Evolutionary conservation across 371 early-diverging fungal genomes (phyloP).

Genomic region (Haplosporangium sp.): DNA sequence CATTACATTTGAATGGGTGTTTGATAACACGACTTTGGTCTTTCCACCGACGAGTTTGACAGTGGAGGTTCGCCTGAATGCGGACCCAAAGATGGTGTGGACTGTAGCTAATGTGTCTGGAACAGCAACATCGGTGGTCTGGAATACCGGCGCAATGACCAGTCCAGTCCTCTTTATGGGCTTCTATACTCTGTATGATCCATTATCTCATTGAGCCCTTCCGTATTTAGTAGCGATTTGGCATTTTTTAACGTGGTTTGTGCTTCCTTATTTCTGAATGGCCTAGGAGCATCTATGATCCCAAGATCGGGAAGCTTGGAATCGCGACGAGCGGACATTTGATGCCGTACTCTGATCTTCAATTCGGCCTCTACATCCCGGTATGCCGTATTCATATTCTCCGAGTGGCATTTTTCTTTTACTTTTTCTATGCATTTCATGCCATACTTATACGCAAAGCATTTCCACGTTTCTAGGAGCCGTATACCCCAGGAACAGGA

Average conservation of each 20-base stretch:
- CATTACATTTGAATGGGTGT: slow-evolving; percentile 45
- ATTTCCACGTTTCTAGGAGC: too few species aligned
- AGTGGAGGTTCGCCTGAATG: slow-evolving; percentile 27
- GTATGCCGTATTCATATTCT: slow-evolving; percentile 3
- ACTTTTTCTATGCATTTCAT: too few species aligned
- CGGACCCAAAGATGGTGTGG: slow-evolving; percentile 37
- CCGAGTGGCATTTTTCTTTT: not conserved
- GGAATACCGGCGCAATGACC: slow-evolving; percentile 26
- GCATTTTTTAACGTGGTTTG: not conserved
- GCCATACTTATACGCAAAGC: too few species aligned
- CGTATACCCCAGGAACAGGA: too few species aligned
- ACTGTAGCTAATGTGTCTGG: slow-evolving; percentile 45
- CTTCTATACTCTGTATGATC: slow-evolving; percentile 46
- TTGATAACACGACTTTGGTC: slow-evolving; percentile 40
- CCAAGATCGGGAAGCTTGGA: slow-evolving; percentile 39
- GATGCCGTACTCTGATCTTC: slow-evolving; percentile 47
- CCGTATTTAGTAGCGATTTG: not conserved
- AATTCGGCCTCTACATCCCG: slow-evolving; percentile 43
- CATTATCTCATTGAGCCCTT: too few species aligned
- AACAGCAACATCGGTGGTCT: slow-evolving; percentile 29
- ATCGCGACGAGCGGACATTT: slow-evolving; percentile 45
- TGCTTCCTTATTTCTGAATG: not conserved
- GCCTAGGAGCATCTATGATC: slow-evolving; percentile 40
- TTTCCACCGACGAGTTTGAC: slow-evolving; percentile 38
- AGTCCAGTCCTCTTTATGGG: slow-evolving; percentile 35